These are phyloP conservation scores for Pleurotus sapidus DNA, from an alignment of 768 basidiomycete species.

Conservation along the genomic window DNA sequence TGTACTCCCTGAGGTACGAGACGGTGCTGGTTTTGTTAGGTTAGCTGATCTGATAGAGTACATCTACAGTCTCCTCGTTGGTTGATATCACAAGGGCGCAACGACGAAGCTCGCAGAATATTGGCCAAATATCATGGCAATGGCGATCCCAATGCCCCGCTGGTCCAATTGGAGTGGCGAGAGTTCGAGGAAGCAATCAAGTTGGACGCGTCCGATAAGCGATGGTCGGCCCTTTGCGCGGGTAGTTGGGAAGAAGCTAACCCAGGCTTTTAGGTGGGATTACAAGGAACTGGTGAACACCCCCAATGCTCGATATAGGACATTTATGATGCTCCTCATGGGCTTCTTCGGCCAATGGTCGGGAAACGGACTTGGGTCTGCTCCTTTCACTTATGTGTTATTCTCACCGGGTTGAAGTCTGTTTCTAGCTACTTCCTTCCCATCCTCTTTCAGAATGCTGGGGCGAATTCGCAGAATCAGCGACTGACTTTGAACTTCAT, in stretches of 20 bases:
- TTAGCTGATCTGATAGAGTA: background rate
- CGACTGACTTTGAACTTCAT: conserved; percentile 38
- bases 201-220: conserved; percentile 51
- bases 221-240: conserved; percentile 36
- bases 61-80: conserved; percentile 49
- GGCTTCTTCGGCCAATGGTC: conserved; percentile 58
- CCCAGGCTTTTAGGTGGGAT: conserved; percentile 35
- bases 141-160: conserved; percentile 43
- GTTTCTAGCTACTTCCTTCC: conserved; percentile 37
- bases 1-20: conserved; percentile 34
- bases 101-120: conserved; percentile 45
- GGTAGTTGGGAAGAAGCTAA: background rate
- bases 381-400: conserved; percentile 14
- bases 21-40: background rate
- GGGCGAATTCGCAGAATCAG: conserved; percentile 35
- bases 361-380: conserved; percentile 50
- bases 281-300: conserved; percentile 48
- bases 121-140: conserved; percentile 53
- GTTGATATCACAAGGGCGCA: conserved; percentile 46
- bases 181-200: conserved; percentile 50
- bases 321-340: conserved; percentile 48
- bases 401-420: background rate
- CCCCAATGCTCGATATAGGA: conserved; percentile 43
- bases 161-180: conserved; percentile 49
- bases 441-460: conserved; percentile 36